phyloP scores from a whole-genome alignment of 345 rosid species.

The Eucalyptus caleyi region DNA sequence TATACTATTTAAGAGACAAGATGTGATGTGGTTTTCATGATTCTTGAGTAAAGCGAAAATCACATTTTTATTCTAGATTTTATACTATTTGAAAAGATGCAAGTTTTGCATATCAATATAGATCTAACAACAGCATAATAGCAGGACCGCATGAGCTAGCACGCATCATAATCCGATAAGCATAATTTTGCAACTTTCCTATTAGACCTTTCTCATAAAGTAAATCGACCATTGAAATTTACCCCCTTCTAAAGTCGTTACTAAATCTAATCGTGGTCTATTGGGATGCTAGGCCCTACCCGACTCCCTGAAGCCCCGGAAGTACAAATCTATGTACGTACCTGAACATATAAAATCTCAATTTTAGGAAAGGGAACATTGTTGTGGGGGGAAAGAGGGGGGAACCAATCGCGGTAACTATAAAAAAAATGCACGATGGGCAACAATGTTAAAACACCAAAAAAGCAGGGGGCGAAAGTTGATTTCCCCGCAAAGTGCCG shows the following conservation, averaged over 20 bases:
- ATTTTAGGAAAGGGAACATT: not conserved
- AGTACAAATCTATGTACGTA: not conserved
- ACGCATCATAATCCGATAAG: not conserved
- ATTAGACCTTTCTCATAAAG: not conserved
- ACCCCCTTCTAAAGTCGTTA: not conserved
- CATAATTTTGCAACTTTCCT: not conserved
- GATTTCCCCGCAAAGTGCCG: not conserved
- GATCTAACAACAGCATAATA: not conserved
- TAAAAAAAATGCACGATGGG: not conserved
- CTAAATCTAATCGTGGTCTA: rapidly evolving
- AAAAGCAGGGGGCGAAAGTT: not conserved
- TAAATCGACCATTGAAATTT: not conserved
- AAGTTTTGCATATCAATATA: not conserved
- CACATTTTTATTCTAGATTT: too few species aligned
- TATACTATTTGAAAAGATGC: too few species aligned
- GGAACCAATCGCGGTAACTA: not conserved
- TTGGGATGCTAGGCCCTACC: not conserved
- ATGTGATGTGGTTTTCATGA: not conserved
- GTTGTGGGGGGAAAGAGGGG: not conserved
- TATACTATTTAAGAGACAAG: not conserved
- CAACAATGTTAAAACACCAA: not conserved
- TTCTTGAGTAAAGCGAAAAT: not conserved
- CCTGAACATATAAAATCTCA: not conserved
- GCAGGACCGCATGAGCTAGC: rapidly evolving
- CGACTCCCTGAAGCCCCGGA: not conserved